Percentiles rank a stretch among this genome's conserved stretches.
phyloP scores from a whole-genome alignment of 2,329 filamentous ascomycete genomes.

The Aspergillus hortae region DNA sequence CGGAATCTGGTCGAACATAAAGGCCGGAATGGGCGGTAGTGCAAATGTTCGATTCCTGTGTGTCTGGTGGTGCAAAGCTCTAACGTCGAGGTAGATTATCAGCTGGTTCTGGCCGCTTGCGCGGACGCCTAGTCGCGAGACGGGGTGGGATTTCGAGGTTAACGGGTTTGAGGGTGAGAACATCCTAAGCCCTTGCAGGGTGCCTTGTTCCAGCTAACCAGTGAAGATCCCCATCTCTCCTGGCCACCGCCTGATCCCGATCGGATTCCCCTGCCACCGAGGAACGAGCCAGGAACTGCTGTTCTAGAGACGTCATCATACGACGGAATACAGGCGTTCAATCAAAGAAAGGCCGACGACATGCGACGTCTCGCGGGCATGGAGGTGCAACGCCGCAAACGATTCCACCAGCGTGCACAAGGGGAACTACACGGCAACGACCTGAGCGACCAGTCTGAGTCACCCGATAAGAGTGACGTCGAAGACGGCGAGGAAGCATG shows the following conservation, averaged over 20 bases:
- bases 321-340: slow-evolving; percentile 52
- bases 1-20: slow-evolving; percentile 59
- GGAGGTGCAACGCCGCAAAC: slow-evolving; percentile 35
- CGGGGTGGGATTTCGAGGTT: slow-evolving; percentile 51
- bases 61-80: background rate
- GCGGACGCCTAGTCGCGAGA: slow-evolving; percentile 43
- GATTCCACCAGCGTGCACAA: slow-evolving; percentile 39
- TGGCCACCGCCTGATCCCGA: slow-evolving; percentile 52
- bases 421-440: slow-evolving; percentile 14
- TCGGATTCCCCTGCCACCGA: slow-evolving; percentile 39
- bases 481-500: slow-evolving; percentile 57
- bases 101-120: slow-evolving; percentile 62
- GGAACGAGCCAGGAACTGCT: slow-evolving; percentile 21
- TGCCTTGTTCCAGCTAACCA: no score
- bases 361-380: slow-evolving; percentile 37
- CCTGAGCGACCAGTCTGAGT: slow-evolving; percentile 17
- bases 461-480: slow-evolving; percentile 18
- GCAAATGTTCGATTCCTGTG: slow-evolving; percentile 37
- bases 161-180: slow-evolving; percentile 57
- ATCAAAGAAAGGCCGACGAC: slow-evolving; percentile 52
- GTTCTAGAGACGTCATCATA: slow-evolving; percentile 29
- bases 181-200: no score
- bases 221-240: slow-evolving; percentile 17
- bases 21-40: slow-evolving; percentile 56
- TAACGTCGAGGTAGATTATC: slow-evolving; percentile 35